Percentiles rank a stretch among this genome's conserved stretches.
phyloP scores from a whole-genome alignment of 2,329 filamentous ascomycete genomes.

The Penicillium sp. region DNA sequence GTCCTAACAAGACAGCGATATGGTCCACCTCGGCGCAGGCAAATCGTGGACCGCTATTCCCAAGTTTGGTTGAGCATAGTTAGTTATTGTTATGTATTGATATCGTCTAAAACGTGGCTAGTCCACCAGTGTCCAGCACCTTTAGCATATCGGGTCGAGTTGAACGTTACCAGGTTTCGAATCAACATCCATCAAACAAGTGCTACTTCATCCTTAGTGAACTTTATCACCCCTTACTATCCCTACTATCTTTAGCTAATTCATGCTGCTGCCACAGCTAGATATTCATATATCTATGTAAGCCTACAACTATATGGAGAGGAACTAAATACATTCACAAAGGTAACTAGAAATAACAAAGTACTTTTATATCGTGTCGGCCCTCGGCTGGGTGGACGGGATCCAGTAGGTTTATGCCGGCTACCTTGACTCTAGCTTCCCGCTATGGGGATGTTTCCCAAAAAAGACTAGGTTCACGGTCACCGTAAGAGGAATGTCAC shows the following conservation, averaged over 20 bases:
- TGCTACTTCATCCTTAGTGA: neutral
- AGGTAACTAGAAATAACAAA: neutral
- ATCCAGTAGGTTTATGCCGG: too few species aligned
- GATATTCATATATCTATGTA: neutral
- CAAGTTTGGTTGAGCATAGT: neutral
- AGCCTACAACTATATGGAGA: neutral
- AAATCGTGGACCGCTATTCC: neutral
- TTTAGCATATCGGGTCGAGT: neutral
- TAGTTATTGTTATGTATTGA: neutral
- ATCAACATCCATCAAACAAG: neutral
- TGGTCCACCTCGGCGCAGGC: neutral
- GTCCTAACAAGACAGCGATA: too few species aligned
- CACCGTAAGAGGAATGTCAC: too few species aligned
- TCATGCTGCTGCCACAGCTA: neutral
- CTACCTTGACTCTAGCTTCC: too few species aligned
- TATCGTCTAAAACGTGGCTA: neutral
- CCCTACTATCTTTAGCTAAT: neutral
- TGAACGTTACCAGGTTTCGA: neutral
- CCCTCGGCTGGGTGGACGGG: too few species aligned
- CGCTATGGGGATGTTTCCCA: too few species aligned
- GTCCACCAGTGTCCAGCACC: neutral
- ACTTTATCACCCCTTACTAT: neutral
- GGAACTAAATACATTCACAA: neutral
- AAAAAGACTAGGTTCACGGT: too few species aligned
- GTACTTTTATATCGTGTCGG: too few species aligned